Base-by-base conservation (phyloP, 2,329 filamentous ascomycete species). In the Cercospora citrullina region DNA sequence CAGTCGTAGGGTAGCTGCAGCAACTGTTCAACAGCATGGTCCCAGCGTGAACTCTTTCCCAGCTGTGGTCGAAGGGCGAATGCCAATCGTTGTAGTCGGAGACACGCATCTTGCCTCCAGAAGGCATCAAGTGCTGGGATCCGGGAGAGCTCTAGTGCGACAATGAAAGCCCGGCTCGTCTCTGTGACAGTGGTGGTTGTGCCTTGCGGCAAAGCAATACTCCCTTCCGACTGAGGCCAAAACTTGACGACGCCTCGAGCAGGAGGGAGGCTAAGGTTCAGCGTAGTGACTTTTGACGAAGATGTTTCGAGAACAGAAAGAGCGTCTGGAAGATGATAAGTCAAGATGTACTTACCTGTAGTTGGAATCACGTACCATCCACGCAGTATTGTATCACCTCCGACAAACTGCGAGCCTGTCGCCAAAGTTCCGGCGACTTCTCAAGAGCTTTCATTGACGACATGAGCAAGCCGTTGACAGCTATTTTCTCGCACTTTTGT, bases 261-360 rank as follows among this genome's bases (percentile, higher is more conserved):
- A 39, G 81, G 77, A 23, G 83, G 82, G 18, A 84, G 64, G 16
- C 69, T 71, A 16, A 80, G 61, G 18, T 70, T 73, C 48, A 80
- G 75, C 7, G 71, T 64, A 8, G 67, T 39, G 33, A 18, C 60
- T 14, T 71, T 61, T 3, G 51, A 58, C 39, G 69, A 63, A 2
- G 73, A 64, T 36, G 68, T 68, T 66, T 85, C 82, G 45, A 86
- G 71, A 16, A 80, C 79, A 64, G 72, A 72, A 14, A 85, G 63
- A 14, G 85, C 79, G 71, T 83, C 85, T 87, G 71, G 57, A 66
- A 26, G 71, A 55, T 67, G 42, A 73, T 75, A 58, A 76, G 74
- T 69, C 39, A 62, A 55, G 39, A 33, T 28, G 28, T 64, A 75
- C 73, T 72, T 74, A 73, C 73, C 71, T 61, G n/a, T 14, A 14